Conservation (phyloP, 192 early-diverging fungal species). For the Backusella circina region DNA sequence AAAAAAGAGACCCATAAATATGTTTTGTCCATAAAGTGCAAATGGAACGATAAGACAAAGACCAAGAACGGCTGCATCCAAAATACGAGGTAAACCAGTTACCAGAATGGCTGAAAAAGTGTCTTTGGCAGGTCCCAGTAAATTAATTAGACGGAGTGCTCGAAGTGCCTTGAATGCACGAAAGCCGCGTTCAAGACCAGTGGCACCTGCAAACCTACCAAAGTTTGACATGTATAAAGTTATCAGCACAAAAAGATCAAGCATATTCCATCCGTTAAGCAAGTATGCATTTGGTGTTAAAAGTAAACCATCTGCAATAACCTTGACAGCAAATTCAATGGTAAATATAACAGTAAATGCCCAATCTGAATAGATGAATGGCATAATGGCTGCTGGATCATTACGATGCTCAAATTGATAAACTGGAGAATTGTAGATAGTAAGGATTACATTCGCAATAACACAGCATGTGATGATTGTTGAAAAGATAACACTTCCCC, state of each 20-base stretch:
- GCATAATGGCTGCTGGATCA: not conserved
- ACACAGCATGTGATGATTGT: constrained; percentile 44
- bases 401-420: constrained; percentile 41
- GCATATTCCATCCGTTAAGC: constrained; percentile 51
- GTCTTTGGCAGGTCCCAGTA: constrained; percentile 46
- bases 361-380: constrained; percentile 34
- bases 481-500: constrained; percentile 42
- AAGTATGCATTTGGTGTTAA: constrained; percentile 61
- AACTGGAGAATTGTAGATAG: constrained; percentile 40
- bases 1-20: constrained; percentile 49
- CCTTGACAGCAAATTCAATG: constrained; percentile 48
- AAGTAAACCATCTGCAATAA: constrained; percentile 58
- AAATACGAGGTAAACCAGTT: constrained; percentile 51
- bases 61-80: constrained; percentile 47
- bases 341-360: constrained; percentile 52
- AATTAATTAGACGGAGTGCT: constrained; percentile 54
- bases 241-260: constrained; percentile 57
- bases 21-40: constrained; percentile 43
- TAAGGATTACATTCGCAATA: constrained; percentile 44
- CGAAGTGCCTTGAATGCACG: constrained; percentile 56
- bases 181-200: constrained; percentile 43
- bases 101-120: constrained; percentile 55
- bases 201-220: constrained; percentile 31
- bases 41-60: constrained; percentile 54
- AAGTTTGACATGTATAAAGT: constrained; percentile 49